Base-by-base conservation (phyloP, 306 rosid genomes). In the Ziziphus jujuba region DNA sequence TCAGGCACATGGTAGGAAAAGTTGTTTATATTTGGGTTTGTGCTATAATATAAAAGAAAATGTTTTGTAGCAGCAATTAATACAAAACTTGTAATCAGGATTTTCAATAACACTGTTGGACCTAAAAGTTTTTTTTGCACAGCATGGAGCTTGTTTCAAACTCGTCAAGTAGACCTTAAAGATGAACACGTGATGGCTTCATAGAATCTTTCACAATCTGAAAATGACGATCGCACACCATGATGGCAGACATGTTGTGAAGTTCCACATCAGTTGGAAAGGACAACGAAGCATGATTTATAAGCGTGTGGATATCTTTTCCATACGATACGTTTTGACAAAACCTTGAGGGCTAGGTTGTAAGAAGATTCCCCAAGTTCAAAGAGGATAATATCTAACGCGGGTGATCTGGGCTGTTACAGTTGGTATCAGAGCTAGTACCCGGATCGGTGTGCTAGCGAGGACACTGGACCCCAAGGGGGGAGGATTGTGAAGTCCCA, bases 221-320 rank as follows among this genome's bases (percentile, higher is more conserved):
- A 67, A 90, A 88, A 83, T 93, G 97, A 13, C 77, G 80, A 53
- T 84, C 77, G 50, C 70, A 78, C 61, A 90, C 90, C 54, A 75
- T 76, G 0, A 69, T 67, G 1, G 98, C 91, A 0, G 82, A 45
- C n/a, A n/a, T n/a, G n/a, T n/a, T n/a, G n/a, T n/a, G n/a, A n/a
- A n/a, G n/a, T n/a, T n/a, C n/a, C n/a, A n/a, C n/a, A n/a, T n/a
- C n/a, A n/a, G n/a, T n/a, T n/a, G n/a, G n/a, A n/a, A n/a, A n/a
- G n/a, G n/a, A n/a, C n/a, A n/a, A n/a, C n/a, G n/a, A n/a, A n/a
- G n/a, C n/a, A n/a, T n/a, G n/a, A n/a, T n/a, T n/a, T n/a, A n/a
- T n/a, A n/a, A n/a, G n/a, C n/a, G n/a, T n/a, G n/a, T n/a, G n/a
- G n/a, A n/a, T n/a, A n/a, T n/a, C n/a, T n/a, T n/a, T n/a, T n/a